phyloP scores from a whole-genome alignment of 2,329 filamentous ascomycete species.

The Onygenales sp. region DNA sequence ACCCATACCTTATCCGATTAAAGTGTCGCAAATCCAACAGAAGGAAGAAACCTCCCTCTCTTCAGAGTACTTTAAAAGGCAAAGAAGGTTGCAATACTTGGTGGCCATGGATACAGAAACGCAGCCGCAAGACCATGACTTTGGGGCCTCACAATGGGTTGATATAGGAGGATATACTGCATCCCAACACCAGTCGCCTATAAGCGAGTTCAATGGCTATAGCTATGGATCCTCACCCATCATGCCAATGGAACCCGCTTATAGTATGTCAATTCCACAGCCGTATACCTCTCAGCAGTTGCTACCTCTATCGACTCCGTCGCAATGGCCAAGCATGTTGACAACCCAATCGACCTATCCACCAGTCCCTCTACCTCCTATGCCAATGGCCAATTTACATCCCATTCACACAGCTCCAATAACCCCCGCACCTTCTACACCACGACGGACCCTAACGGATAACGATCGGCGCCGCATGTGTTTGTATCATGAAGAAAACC shows the following conservation, averaged over 20 bases:
- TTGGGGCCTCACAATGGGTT: constrained; percentile 36
- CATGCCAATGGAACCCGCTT: constrained; percentile 49
- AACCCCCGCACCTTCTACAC: constrained; percentile 41
- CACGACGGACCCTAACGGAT: constrained; percentile 81
- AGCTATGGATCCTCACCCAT: constrained; percentile 56
- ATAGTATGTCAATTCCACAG: constrained; percentile 47
- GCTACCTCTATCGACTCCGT: constrained; percentile 63
- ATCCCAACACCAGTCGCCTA: constrained; percentile 59
- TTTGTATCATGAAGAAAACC: constrained; percentile 82
- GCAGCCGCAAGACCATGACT: constrained; percentile 36
- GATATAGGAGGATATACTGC: constrained; percentile 38
- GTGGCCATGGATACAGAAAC: constrained; percentile 35
- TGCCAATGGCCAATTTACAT: constrained; percentile 37
- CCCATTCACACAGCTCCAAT: constrained; percentile 37
- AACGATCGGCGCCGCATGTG: constrained; percentile 90
- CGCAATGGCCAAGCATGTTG: constrained; percentile 74
- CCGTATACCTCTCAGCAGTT: constrained; percentile 48
- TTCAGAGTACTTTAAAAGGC: background rate
- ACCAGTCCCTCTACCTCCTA: constrained; percentile 48
- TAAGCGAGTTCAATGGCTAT: constrained; percentile 58
- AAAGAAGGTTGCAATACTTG: background rate
- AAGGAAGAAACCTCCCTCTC: background rate
- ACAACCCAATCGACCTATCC: constrained; percentile 60
- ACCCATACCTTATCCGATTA: background rate
- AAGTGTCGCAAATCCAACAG: background rate